Percentiles rank a stretch among this genome's conserved stretches.
Evolutionary conservation across 345 rosid genomes (phyloP).

Genomic region (Linum trigynum): DNA sequence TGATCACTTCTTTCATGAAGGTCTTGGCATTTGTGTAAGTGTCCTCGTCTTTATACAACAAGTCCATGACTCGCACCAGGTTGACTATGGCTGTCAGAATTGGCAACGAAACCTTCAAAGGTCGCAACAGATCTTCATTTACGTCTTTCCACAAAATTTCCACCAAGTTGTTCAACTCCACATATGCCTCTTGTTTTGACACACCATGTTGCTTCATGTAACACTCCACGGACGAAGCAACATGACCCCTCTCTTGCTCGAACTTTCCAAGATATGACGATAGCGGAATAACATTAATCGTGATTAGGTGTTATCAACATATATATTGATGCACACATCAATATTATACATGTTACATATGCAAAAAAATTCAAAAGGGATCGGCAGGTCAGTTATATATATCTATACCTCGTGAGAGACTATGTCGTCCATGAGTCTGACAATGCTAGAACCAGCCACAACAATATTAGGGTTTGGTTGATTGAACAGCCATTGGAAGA

Average conservation of each 20-base stretch:
- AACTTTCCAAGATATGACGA: background rate
- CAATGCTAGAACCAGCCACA: background rate
- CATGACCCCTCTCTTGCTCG: background rate
- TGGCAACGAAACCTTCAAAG: background rate
- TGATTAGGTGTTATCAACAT: background rate
- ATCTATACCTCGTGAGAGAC: background rate
- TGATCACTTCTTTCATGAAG: too few species aligned
- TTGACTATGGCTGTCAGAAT: background rate
- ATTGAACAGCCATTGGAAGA: too few species aligned
- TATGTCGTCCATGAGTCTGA: too few species aligned
- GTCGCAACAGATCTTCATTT: background rate
- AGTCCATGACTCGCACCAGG: too few species aligned
- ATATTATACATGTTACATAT: too few species aligned
- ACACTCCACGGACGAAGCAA: constrained; percentile 9
- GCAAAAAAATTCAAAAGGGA: too few species aligned
- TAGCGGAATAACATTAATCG: background rate
- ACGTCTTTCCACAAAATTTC: background rate
- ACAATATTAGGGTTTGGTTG: too few species aligned
- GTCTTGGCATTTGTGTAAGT: too few species aligned
- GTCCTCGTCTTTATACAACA: too few species aligned
- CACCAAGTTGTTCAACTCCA: background rate
- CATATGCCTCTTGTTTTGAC: constrained; percentile 10
- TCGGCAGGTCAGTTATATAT: constrained; percentile 12
- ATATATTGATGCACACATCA: too few species aligned
- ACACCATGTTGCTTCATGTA: background rate